Conservation (phyloP, 2,329 filamentous ascomycete species). For the Mollisiaceae sp. region DNA sequence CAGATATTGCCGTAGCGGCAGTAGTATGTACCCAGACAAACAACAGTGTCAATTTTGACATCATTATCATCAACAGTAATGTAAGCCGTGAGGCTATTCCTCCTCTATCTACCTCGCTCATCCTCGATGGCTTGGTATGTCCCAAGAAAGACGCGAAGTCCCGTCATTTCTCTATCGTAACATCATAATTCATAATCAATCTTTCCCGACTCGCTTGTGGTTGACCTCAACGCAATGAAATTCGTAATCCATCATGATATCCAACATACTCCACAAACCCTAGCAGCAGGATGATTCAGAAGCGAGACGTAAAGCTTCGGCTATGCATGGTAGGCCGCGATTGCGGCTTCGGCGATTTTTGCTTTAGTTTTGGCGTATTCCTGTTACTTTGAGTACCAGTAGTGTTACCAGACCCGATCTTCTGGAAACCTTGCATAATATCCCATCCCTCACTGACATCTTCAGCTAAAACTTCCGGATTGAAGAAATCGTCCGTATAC, state of each 20-base stretch:
- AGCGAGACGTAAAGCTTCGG: conserved; percentile 43
- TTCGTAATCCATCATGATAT: conserved; percentile 19
- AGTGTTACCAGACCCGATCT: conserved; percentile 64
- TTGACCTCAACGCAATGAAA: conserved; percentile 18
- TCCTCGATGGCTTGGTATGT: neutral
- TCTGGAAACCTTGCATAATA: conserved; percentile 76
- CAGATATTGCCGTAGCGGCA: neutral
- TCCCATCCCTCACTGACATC: conserved; percentile 69
- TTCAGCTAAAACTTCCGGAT: conserved; percentile 61
- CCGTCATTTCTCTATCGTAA: conserved; percentile 13
- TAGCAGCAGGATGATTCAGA: conserved; percentile 30
- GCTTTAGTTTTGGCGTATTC: conserved; percentile 31
- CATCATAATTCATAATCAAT: conserved; percentile 18
- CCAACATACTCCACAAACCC: neutral
- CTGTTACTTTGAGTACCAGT: conserved; percentile 27
- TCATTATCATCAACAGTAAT: conserved; percentile 25
- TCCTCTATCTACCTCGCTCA: conserved; percentile 8
- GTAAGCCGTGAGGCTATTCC: conserved; percentile 22
- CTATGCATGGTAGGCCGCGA: conserved; percentile 34
- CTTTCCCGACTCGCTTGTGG: neutral
- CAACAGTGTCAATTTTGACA: conserved; percentile 15
- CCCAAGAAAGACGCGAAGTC: conserved; percentile 9
- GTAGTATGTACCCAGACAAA: conserved; percentile 18
- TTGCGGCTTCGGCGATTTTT: conserved; percentile 12
- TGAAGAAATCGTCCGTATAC: conserved; percentile 56